Base-by-base conservation (phyloP, 768 basidiomycete genomes). In the Tylopilus plumbeoviolaceoides region DNA sequence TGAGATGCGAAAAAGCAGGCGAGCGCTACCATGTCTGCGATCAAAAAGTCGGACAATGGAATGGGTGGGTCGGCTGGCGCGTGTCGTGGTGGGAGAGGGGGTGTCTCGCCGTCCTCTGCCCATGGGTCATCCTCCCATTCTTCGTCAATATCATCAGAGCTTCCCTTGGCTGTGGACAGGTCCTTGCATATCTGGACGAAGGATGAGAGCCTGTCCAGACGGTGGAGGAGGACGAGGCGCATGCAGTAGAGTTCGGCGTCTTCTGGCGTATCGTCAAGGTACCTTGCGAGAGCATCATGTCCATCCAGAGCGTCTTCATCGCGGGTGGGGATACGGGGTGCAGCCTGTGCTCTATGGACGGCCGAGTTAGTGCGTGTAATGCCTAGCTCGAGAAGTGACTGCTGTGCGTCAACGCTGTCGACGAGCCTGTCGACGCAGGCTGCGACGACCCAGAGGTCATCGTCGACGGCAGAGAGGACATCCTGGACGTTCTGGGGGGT, bases 391-490 rank as follows among this genome's bases (percentile, higher is more conserved):
- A 91, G 73, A 27, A 93, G 72, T 9, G 73, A 72, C 47, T 75
- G 75, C 57, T 91, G 84, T 14, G 81, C 68, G 48, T 65, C 66
- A 20, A 76, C 70, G 63, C 83, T 74, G 55, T 85, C 74, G n/a
- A 86, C 70, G 23, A 86, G 67, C 51, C 85, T 76, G 71, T 91
- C 89, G 23, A 75, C 72, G 59, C 82, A 87, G 3, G 89, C 88
- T n/a, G 85, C 81, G 35, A 78, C 78, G 15, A 84, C 85, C 89
- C 90, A 93, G 9, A 84, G 70, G 66, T 93, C 86, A 61, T 91
- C 83, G 39, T 72, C 68, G 38, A 87, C 70, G 21, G 71, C 60
- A 9, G 66, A 71, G 18, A 94, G 76, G 18, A 76, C 61, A 21
- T 78, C 62, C 21, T 72, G 67, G 25, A 88, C 70, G 39, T 64